phyloP scores from a whole-genome alignment of 2,329 filamentous ascomycete species.

The Cercospora sojina region DNA sequence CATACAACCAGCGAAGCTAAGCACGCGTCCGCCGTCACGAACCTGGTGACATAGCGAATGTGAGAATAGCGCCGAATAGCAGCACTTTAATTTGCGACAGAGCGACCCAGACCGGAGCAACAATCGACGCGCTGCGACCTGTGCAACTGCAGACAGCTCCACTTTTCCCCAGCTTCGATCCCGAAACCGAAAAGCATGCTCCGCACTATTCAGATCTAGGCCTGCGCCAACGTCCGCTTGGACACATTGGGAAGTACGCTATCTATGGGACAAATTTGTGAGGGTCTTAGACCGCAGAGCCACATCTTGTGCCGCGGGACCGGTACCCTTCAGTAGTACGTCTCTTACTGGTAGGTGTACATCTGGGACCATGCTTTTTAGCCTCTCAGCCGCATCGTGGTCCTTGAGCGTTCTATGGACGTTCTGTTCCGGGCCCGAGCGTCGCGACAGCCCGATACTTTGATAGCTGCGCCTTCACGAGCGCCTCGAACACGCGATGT shows the following conservation, averaged over 20 bases:
- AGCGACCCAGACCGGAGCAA: background rate
- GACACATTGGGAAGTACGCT: conserved; percentile 5
- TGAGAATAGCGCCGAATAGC: background rate
- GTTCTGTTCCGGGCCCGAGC: background rate
- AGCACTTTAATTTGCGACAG: background rate
- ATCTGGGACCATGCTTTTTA: background rate
- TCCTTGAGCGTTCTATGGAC: background rate
- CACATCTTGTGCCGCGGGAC: conserved; percentile 3
- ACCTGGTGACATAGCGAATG: background rate
- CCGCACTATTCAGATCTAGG: conserved; percentile 4
- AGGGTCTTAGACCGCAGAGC: background rate
- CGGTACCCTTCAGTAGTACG: background rate
- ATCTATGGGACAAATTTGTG: conserved; percentile 6
- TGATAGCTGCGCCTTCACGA: conserved; percentile 2
- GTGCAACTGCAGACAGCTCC: background rate
- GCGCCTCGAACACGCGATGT: conserved; percentile 9
- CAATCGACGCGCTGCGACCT: background rate
- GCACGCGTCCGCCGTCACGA: background rate
- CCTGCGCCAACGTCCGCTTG: background rate
- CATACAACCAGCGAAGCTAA: background rate
- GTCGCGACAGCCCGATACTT: background rate
- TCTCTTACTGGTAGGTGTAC: background rate
- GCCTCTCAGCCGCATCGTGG: background rate
- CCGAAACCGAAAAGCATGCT: conserved; percentile 4
- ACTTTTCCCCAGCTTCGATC: background rate